Evolutionary conservation across 352 stramenopile genomes (phyloP).

Genomic region (Phytophthora kernoviae): DNA sequence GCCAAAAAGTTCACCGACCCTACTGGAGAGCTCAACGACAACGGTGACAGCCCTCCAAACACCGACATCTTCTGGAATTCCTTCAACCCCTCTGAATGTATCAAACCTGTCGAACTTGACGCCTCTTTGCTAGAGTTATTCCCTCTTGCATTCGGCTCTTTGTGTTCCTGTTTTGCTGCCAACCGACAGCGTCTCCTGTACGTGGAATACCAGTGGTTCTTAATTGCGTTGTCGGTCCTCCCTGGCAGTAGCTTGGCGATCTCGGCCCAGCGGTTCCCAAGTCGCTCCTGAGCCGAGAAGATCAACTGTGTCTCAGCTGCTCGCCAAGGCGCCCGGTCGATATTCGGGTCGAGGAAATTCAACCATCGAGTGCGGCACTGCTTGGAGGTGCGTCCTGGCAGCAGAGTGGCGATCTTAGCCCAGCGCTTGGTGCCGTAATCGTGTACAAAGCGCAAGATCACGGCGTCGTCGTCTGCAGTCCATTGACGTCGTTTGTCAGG

Average conservation of each 20-base stretch:
- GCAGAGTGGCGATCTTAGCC: slow-evolving; percentile 91
- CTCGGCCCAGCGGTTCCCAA: slow-evolving; percentile 97
- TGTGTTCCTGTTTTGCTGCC: slow-evolving; percentile 45
- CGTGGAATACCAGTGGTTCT: slow-evolving; percentile 90
- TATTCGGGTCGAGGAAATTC: slow-evolving; percentile 94
- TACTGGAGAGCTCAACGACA: slow-evolving; percentile 44
- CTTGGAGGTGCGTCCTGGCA: slow-evolving; percentile 95
- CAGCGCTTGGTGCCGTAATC: slow-evolving; percentile 87
- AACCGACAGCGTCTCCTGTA: slow-evolving; percentile 62
- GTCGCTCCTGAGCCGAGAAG: slow-evolving; percentile 57
- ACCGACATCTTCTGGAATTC: neutral
- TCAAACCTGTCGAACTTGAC: neutral
- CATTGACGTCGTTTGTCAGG: slow-evolving; percentile 62
- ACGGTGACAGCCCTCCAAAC: slow-evolving; percentile 20
- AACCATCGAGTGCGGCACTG: slow-evolving; percentile 97
- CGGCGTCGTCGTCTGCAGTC: slow-evolving; percentile 63
- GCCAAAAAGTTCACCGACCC: slow-evolving; percentile 9
- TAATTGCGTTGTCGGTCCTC: slow-evolving; percentile 87
- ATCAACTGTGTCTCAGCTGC: slow-evolving; percentile 91
- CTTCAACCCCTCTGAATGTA: neutral
- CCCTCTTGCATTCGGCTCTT: slow-evolving; percentile 2
- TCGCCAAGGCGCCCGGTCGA: slow-evolving; percentile 94
- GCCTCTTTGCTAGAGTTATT: neutral
- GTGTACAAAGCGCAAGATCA: slow-evolving; percentile 75
- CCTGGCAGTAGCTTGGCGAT: slow-evolving; percentile 98